Conservation (phyloP, 2,329 filamentous ascomycete genomes). For the Ophiostoma triangulosporum region DNA sequence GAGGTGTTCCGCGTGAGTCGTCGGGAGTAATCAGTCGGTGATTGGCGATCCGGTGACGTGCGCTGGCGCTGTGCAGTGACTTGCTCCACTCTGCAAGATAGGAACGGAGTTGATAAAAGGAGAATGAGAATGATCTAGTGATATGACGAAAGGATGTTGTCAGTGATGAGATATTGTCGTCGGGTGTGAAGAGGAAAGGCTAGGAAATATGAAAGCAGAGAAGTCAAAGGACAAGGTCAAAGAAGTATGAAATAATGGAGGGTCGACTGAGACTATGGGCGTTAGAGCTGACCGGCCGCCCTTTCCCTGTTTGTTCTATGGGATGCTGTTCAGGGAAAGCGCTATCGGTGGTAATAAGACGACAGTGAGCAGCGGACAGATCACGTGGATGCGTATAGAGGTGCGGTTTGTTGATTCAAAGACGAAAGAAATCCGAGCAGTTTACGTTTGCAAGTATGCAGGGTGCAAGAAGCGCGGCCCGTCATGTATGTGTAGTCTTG, state of each 20-base stretch:
- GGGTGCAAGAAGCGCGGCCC: neutral
- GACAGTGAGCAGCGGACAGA: conserved; percentile 1
- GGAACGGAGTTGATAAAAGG: neutral
- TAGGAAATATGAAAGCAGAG: neutral
- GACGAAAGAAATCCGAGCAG: too few species aligned
- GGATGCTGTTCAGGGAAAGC: conserved; percentile 3
- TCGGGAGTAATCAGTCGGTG: neutral
- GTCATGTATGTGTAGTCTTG: neutral
- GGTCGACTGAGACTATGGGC: neutral
- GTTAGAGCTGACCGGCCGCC: neutral
- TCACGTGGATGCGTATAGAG: conserved; percentile 8
- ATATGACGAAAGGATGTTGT: neutral
- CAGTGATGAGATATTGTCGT: neutral
- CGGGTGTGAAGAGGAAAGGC: neutral
- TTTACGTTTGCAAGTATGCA: neutral
- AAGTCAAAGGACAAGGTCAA: neutral
- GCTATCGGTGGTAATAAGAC: conserved; percentile 1
- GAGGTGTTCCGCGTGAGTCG: neutral
- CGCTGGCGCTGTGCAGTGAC: conserved; percentile 4
- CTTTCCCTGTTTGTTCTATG: conserved; percentile 4
- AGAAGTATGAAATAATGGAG: neutral
- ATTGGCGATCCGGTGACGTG: conserved; percentile 8
- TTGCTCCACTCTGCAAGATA: conserved; percentile 3
- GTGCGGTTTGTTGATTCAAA: conserved; percentile 7
- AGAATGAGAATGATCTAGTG: neutral